Conservation (phyloP, 1,139 yeast species). For the Debaryomyces udenii region DNA sequence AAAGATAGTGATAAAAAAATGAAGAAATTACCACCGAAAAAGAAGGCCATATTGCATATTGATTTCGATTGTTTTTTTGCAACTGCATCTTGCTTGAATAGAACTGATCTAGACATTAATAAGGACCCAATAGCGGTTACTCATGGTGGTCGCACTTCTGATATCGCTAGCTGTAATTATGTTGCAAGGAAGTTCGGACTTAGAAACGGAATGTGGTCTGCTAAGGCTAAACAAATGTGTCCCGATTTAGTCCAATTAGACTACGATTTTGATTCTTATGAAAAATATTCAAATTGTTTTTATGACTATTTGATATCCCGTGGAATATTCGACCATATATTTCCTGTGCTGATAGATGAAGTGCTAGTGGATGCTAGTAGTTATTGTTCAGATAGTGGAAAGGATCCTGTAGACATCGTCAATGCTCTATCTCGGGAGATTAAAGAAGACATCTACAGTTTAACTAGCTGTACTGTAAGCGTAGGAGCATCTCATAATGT, state of each 20-base stretch:
- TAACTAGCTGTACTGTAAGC: conserved; percentile 72
- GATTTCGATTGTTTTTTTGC: conserved; percentile 97
- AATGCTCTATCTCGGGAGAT: conserved; percentile 39
- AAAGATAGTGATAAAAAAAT: conserved; percentile 1
- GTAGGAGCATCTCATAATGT: conserved; percentile 77
- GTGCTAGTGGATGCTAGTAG: conserved; percentile 72
- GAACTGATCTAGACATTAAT: conserved; percentile 58
- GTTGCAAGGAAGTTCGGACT: conserved; percentile 77
- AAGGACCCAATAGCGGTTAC: conserved; percentile 79
- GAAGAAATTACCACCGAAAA: conserved; percentile 6
- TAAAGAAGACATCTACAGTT: conserved; percentile 43
- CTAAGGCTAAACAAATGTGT: conserved; percentile 62
- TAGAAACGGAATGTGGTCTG: conserved; percentile 87
- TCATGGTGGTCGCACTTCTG: conserved; percentile 72
- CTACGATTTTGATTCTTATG: conserved; percentile 79
- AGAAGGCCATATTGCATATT: conserved; percentile 63
- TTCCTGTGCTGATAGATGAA: conserved; percentile 92
- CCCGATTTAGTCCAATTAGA: conserved; percentile 64
- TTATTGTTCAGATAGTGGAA: conserved; percentile 20
- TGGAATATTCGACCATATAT: conserved; percentile 57
- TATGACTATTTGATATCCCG: conserved; percentile 52
- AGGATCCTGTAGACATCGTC: conserved; percentile 20
- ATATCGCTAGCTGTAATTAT: conserved; percentile 92
- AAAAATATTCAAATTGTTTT: conserved; percentile 51
- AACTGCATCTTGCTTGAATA: conserved; percentile 69